A percentile compares a stretch with the other conserved stretches of the same genome.
These are phyloP conservation scores for Dillenia turbinata DNA, from an alignment of 164 flowering plant species.

Conservation along the genomic window DNA sequence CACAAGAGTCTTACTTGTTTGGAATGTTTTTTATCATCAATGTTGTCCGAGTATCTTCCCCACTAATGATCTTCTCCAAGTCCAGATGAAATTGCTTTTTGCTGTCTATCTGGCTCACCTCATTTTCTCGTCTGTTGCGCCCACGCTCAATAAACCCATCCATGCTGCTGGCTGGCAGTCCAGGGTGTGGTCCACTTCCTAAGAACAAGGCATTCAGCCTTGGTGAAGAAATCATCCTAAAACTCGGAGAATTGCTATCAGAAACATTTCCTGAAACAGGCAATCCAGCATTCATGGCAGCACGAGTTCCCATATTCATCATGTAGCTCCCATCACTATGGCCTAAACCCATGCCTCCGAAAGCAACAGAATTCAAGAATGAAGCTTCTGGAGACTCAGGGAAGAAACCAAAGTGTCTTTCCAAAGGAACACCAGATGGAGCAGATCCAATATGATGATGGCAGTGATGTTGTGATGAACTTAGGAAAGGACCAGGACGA, in stretches of 20 bases:
- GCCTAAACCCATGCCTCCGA: constrained; percentile 48
- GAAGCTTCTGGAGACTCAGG: constrained; percentile 70
- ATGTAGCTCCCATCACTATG: constrained; percentile 45
- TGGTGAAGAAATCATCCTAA: constrained; percentile 58
- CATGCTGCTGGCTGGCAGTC: constrained; percentile 25
- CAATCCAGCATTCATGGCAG: constrained; percentile 44
- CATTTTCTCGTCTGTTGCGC: constrained; percentile 52
- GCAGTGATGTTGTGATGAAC: constrained; percentile 36
- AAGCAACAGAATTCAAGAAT: constrained; percentile 37
- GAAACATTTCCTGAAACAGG: constrained; percentile 44
- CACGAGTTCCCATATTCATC: constrained; percentile 49
- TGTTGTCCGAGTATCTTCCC: constrained; percentile 86
- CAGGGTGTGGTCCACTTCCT: constrained; percentile 48
- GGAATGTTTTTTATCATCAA: constrained; percentile 97
- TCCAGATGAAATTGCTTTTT: constrained; percentile 87
- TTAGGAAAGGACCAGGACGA: constrained; percentile 36
- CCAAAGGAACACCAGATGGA: constrained; percentile 74
- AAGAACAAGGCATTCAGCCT: constrained; percentile 56
- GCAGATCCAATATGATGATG: constrained; percentile 92
- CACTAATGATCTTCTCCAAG: constrained; percentile 73
- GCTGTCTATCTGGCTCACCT: constrained; percentile 56
- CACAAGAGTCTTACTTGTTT: constrained; percentile 59
- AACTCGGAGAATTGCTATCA: constrained; percentile 64
- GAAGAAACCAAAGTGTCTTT: constrained; percentile 62
- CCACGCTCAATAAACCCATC: constrained; percentile 69